A percentile compares a stretch with the other conserved stretches of the same genome.
Conservation (phyloP, 1,139 yeast genomes). For the Geotrichum phurueaensis region DNA sequence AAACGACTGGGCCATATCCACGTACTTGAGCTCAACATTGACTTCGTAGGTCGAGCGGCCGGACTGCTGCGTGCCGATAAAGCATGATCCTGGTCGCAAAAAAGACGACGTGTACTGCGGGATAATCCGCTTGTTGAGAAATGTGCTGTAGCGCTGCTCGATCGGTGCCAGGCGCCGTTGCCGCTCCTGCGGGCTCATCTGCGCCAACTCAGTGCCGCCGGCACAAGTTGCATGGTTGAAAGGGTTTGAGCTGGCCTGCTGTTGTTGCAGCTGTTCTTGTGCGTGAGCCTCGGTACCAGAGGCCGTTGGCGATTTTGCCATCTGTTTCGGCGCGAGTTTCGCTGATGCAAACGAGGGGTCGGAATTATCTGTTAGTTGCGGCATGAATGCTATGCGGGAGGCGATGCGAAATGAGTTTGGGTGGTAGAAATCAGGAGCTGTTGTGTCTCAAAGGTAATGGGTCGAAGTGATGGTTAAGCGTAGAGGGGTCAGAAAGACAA, state of each 20-base stretch:
- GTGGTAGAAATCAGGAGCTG: too few species aligned
- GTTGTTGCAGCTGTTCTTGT: background rate
- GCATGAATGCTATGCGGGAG: background rate
- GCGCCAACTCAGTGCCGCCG: background rate
- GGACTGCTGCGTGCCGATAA: conserved; percentile 69
- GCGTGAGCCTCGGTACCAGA: background rate
- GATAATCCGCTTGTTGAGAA: conserved; percentile 15
- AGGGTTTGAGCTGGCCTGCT: background rate
- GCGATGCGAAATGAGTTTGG: too few species aligned
- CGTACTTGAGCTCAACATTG: conserved; percentile 62
- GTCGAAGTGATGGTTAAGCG: too few species aligned
- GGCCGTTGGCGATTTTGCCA: background rate
- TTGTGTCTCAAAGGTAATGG: too few species aligned
- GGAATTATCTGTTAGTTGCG: background rate
- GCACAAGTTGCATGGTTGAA: background rate
- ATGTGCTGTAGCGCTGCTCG: conserved; percentile 16
- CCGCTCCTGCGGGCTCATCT: background rate
- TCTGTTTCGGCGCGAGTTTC: background rate
- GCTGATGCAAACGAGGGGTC: background rate
- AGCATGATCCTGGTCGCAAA: conserved; percentile 58
- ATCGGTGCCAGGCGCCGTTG: conserved; percentile 16
- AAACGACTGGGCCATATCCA: conserved; percentile 55
- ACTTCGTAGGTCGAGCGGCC: conserved; percentile 63
- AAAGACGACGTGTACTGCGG: conserved; percentile 23
- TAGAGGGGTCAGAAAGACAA: too few species aligned